These are phyloP conservation scores for Austroboletus olivaceoglutinosus DNA, from an alignment of 1,284 basidiomycete genomes.

Conservation along the genomic window DNA sequence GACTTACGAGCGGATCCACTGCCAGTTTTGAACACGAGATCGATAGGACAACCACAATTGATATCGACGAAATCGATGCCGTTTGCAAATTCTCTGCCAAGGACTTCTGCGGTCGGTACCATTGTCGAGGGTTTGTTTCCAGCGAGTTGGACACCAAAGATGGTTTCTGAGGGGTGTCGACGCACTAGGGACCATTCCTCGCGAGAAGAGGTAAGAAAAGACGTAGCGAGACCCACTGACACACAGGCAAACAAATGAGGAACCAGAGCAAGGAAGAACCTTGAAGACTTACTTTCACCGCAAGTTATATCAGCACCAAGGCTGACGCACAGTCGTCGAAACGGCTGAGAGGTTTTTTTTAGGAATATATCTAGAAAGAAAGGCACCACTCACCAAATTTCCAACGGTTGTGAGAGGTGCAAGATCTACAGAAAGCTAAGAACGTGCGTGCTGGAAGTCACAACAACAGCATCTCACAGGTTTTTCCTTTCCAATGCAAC, in stretches of 20 bases:
- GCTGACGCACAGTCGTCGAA: conserved; percentile 83
- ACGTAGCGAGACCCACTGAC: conserved; percentile 78
- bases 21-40: conserved; percentile 90
- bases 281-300: conserved; percentile 71
- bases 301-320: conserved; percentile 95
- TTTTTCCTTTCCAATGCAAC: conserved; percentile 83
- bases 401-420: conserved; percentile 96
- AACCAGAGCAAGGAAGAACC: neutral
- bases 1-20: conserved; percentile 83
- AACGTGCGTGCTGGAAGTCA: neutral
- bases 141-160: conserved; percentile 89
- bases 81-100: conserved; percentile 64
- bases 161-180: conserved; percentile 82
- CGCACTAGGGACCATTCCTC: conserved; percentile 92
- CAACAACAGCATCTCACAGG: conserved; percentile 55
- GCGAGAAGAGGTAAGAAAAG: conserved; percentile 78
- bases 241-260: neutral
- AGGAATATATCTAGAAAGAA: neutral
- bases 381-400: conserved; percentile 64
- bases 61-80: conserved; percentile 90
- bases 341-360: conserved; percentile 60
- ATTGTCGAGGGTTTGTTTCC: conserved; percentile 76
- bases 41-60: conserved; percentile 97
- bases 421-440: conserved; percentile 55
- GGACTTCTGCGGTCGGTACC: conserved; percentile 82